These are phyloP conservation scores for Gryganskiella cystojenkinii DNA, from an alignment of 192 early-diverging fungal species.

Conservation along the genomic window DNA sequence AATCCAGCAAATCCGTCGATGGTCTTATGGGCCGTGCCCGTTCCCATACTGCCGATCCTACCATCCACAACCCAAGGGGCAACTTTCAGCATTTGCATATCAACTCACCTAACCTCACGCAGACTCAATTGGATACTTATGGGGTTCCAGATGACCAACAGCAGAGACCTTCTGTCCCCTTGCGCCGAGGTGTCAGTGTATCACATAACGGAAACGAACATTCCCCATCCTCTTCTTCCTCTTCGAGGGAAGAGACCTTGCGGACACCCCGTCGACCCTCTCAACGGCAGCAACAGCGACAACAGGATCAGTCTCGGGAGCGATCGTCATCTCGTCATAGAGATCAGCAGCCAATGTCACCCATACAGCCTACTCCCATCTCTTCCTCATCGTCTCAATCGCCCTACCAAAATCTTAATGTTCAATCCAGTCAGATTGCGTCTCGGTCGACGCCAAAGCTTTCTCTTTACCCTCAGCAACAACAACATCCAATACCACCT, in stretches of 20 bases:
- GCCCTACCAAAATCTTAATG: constrained; percentile 31
- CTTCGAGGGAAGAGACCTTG: neutral
- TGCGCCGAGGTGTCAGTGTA: constrained; percentile 5
- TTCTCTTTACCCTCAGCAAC: constrained; percentile 29
- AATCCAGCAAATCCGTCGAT: constrained; percentile 48
- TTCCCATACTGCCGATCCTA: constrained; percentile 37
- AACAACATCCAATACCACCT: too few species aligned
- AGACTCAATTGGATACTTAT: constrained; percentile 42
- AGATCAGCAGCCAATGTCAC: neutral
- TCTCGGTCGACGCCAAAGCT: constrained; percentile 47
- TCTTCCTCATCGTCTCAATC: constrained; percentile 8
- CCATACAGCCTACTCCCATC: neutral
- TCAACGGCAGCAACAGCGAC: neutral
- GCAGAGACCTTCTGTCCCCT: neutral
- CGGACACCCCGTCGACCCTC: neutral
- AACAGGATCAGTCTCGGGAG: neutral
- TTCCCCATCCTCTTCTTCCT: neutral
- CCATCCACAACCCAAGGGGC: constrained; percentile 17
- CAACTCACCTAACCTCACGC: constrained; percentile 34
- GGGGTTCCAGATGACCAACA: constrained; percentile 1
- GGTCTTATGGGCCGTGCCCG: constrained; percentile 26
- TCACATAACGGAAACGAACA: neutral
- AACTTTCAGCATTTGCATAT: constrained; percentile 35
- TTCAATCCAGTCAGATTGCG: constrained; percentile 32
- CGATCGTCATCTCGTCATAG: neutral